Evolutionary conservation across 2,329 filamentous ascomycete species (phyloP), one percentile per base, ranked within the genome.

Genomic region (Calonectria montana): DNA sequence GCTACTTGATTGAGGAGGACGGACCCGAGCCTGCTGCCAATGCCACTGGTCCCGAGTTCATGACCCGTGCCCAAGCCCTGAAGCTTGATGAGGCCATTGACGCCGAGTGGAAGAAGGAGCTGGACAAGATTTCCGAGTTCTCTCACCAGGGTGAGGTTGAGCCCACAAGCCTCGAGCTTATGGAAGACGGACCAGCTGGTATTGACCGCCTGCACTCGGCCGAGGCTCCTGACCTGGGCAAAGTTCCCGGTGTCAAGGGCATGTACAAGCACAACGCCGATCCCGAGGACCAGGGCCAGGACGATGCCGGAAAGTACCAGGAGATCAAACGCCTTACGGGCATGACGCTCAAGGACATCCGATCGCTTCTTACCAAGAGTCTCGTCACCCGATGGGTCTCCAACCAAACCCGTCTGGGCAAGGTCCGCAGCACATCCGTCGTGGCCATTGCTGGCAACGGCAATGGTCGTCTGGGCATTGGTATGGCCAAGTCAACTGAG

Each of bases 361-460:
- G 88, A 57, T 76, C 80, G 6, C 81, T 97, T 71, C 87, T 90
- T 70, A 86, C 90, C 75, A 98, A 97, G 88, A 87, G 89, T 59
- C 85, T 99, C 57, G 93, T 97, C 57, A 81, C 81, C 5, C 94
- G 96, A 80, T 84, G 85, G 47, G 97, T 99, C 71, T 88, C 91
- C 75, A 98, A 99, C 85, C 96, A 98, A 88, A 98, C 97, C 25
- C 94, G 96, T 87, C 91, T 99, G 84, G 97, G 97, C 82, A 99
- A 98, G 88, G 93, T 99, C 71, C 89, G 89, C 77, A 94, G 93
- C 83, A 79, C 88, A 47, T 97, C 96, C 79, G 88, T 91, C 78
- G 86, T 98, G 73, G 92, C 92, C 47, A 92, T 98, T 77, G 96
- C 95, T 7, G 97, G 97, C 65, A 97, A 98, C 84, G 90, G 91